Base-by-base conservation (phyloP, 768 basidiomycete species). In the Nidularia pulvinata region DNA sequence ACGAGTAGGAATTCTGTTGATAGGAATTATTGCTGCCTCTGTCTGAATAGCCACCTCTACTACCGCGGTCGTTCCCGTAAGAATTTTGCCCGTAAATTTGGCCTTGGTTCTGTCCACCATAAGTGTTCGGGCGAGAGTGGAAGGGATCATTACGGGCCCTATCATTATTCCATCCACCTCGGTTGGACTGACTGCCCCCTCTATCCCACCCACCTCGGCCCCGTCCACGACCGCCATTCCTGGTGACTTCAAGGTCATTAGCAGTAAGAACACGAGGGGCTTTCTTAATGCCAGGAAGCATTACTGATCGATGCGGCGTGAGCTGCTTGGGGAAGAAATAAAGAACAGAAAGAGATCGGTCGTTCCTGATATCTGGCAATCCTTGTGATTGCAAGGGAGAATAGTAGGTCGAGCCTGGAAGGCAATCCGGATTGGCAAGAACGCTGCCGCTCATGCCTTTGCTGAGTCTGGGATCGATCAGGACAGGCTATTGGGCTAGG, bases 251-350 rank as follows among this genome's bases (percentile, higher is more conserved):
- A 50, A 89, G 71, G 65, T 99, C 97, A 32, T 75, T 72, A 2
- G 84, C 67, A 9, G 80, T 83, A 37, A 99, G 77, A 1, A 85
- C 69, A 7, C 85, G 81, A 7, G 78, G 71, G 1, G 83, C 77
- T 53, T 78, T 80, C 58, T 72, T 82, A 32, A 82, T 84, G 1
- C 91, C 92, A 6, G 87, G 87, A 1, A 99, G 76, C 30, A 98
- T 72, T 43, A 88, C 74, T 13, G 94, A 96, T 46, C 83, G 86
- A 66, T 99, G 97, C 1, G 94, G 92, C 2, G 81, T 81, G 10
- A 87, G 67, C 63, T 98, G 96, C 63, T 84, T 82, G 0, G 97
- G 95, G 81, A 95, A 97, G 68, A 83, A 86, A 69, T 94, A 98
- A 33, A 86, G 70, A 2, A 87, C 93, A 0, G 94, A 95, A 10